Percentiles rank a stretch among this genome's conserved stretches.
These are phyloP conservation scores for Kwoniella dejecticola DNA, from an alignment of 768 basidiomycete species.

Conservation along the genomic window DNA sequence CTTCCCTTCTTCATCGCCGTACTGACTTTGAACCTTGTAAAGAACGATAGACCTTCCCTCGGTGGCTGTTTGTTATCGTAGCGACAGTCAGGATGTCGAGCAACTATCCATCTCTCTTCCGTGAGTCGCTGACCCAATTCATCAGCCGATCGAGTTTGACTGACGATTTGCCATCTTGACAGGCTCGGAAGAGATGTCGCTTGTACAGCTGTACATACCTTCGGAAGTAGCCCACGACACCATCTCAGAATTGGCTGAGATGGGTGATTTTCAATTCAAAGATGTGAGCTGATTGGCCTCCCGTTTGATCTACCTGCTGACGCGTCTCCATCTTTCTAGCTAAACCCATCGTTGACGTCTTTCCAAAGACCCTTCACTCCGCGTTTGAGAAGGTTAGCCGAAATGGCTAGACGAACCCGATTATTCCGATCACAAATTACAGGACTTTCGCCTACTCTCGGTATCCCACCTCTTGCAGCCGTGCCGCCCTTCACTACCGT, in stretches of 20 bases:
- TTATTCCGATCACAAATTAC: conserved; percentile 85
- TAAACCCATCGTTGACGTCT: conserved; percentile 91
- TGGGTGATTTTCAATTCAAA: conserved; percentile 95
- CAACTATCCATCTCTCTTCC: conserved; percentile 81
- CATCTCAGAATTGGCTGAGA: conserved; percentile 89
- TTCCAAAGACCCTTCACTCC: conserved; percentile 98
- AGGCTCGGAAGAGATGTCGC: conserved; percentile 98
- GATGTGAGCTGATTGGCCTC: conserved; percentile 67
- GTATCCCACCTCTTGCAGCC: conserved; percentile 81
- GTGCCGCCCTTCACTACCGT: conserved; percentile 83
- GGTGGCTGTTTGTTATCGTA: conserved; percentile 4
- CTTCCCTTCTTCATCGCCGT: neutral
- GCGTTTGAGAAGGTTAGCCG: conserved; percentile 91
- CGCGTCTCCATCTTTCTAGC: conserved; percentile 58
- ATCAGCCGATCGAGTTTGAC: neutral
- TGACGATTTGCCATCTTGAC: conserved; percentile 5
- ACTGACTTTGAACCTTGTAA: neutral
- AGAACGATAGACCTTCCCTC: conserved; percentile 1
- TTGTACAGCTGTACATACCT: conserved; percentile 95
- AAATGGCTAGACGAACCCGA: conserved; percentile 90
- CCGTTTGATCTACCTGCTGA: neutral
- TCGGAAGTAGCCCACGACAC: conserved; percentile 97
- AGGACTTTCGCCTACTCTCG: conserved; percentile 78
- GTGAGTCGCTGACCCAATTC: conserved; percentile 59
- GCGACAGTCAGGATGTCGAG: conserved; percentile 63